Conservation (phyloP, 345 rosid genomes). For the Euphorbia tirucalli region DNA sequence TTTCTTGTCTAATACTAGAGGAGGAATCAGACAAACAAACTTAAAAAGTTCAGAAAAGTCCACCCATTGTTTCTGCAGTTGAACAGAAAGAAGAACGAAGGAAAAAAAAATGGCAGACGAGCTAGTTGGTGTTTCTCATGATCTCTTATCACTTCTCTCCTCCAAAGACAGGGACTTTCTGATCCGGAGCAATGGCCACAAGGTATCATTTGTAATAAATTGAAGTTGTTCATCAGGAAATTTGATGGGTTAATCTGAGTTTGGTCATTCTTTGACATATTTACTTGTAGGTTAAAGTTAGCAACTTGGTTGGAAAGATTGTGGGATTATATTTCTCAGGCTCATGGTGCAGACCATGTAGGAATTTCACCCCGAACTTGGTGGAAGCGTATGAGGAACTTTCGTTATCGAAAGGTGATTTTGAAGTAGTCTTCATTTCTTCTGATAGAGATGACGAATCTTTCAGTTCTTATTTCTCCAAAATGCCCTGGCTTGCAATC, state of each 20-base stretch:
- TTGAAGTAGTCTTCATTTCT: slow-evolving; percentile 37
- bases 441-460: slow-evolving; percentile 34
- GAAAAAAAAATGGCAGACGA: slow-evolving; percentile 10
- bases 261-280: too few species aligned
- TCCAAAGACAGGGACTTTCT: slow-evolving; percentile 24
- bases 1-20: neutral
- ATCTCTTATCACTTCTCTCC: slow-evolving; percentile 23
- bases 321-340: slow-evolving; percentile 32
- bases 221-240: too few species aligned
- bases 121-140: slow-evolving; percentile 8
- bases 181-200: slow-evolving; percentile 20
- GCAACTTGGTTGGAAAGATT: slow-evolving; percentile 25
- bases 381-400: slow-evolving; percentile 20
- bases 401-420: slow-evolving; percentile 14
- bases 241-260: too few species aligned
- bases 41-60: neutral
- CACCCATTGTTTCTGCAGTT: neutral
- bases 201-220: slow-evolving; percentile 5
- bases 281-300: slow-evolving; percentile 4
- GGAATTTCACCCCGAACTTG: slow-evolving; percentile 20
- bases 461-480: slow-evolving; percentile 30
- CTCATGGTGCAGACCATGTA: slow-evolving; percentile 22
- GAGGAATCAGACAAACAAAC: neutral
- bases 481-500: slow-evolving; percentile 44
- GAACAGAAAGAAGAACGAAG: neutral